These are phyloP conservation scores for Colletotrichum lentis DNA, from an alignment of 2,329 filamentous ascomycete species.

Conservation along the genomic window DNA sequence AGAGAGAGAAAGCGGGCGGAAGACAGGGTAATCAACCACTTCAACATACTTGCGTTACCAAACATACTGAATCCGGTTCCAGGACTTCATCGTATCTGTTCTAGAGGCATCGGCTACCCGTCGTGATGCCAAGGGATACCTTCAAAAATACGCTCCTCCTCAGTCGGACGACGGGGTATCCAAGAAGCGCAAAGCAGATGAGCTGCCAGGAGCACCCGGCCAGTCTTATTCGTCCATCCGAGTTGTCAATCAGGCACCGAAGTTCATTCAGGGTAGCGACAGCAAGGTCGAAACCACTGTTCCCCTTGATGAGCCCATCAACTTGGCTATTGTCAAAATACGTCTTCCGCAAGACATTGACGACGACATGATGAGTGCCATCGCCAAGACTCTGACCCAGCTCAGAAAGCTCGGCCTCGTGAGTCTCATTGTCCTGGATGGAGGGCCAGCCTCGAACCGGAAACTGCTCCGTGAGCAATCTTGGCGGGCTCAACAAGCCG, in stretches of 20 bases:
- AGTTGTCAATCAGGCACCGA: constrained; percentile 45
- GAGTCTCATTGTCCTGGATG: constrained; percentile 85
- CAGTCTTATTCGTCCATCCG: constrained; percentile 42
- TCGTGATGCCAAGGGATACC: constrained; percentile 89
- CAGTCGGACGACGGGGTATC: constrained; percentile 16
- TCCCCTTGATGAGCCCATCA: constrained; percentile 48
- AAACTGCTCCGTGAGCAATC: constrained; percentile 68
- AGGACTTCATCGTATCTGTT: constrained; percentile 88
- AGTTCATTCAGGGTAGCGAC: constrained; percentile 49
- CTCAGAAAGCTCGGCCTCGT: constrained; percentile 82
- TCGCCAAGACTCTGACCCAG: constrained; percentile 85
- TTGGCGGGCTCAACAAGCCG: constrained; percentile 75
- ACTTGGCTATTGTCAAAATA: constrained; percentile 88
- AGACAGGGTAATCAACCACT: constrained; percentile 52
- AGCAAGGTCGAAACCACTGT: constrained; percentile 9
- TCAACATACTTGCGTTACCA: not conserved
- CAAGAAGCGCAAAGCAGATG: constrained; percentile 13
- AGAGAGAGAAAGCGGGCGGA: constrained; percentile 56
- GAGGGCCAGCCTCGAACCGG: constrained; percentile 55
- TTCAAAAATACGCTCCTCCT: constrained; percentile 76
- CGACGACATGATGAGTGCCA: constrained; percentile 73
- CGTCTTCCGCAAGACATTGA: constrained; percentile 75
- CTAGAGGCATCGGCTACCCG: constrained; percentile 90
- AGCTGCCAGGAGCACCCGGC: constrained; percentile 9
- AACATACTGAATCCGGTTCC: constrained; percentile 27